Evolutionary conservation across 768 basidiomycete species (phyloP).

Genomic region (Tephrocybe sp.): DNA sequence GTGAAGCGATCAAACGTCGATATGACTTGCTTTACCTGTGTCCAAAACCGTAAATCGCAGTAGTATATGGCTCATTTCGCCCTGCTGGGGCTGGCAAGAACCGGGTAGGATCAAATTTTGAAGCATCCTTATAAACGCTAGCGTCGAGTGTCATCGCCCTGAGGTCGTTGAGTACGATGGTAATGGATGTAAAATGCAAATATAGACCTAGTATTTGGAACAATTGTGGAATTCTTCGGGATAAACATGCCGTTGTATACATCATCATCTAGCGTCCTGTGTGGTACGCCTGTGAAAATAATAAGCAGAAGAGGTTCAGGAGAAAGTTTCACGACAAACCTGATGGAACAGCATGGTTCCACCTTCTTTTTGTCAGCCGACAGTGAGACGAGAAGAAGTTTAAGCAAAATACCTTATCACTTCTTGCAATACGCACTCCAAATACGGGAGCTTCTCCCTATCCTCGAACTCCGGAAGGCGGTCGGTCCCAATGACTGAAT

Average conservation of each 20-base stretch:
- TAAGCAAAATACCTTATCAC: conserved; percentile 13
- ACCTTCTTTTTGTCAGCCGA: conserved; percentile 4
- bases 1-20: background rate
- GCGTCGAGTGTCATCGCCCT: conserved; percentile 41
- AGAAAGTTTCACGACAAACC: conserved; percentile 1
- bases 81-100: conserved; percentile 28
- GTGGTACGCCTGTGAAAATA: conserved; percentile 29
- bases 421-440: conserved; percentile 36
- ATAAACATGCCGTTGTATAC: conserved; percentile 37
- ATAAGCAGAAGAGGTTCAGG: background rate
- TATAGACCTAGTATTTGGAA: conserved; percentile 20
- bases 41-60: conserved; percentile 22
- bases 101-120: conserved; percentile 41
- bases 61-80: conserved; percentile 12
- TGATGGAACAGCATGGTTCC: background rate
- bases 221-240: conserved; percentile 30
- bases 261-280: conserved; percentile 27
- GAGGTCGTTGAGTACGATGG: conserved; percentile 5
- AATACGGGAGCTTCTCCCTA: conserved; percentile 31
- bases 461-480: conserved; percentile 37
- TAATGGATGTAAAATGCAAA: background rate
- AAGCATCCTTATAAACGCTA: conserved; percentile 36
- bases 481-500: conserved; percentile 33
- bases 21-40: conserved; percentile 4
- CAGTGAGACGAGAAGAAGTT: background rate